A percentile compares a stretch with the other conserved stretches of the same genome.
These are phyloP conservation scores for Phytopythium ostracodes DNA, from an alignment of 352 stramenopile species.

Conservation along the genomic window DNA sequence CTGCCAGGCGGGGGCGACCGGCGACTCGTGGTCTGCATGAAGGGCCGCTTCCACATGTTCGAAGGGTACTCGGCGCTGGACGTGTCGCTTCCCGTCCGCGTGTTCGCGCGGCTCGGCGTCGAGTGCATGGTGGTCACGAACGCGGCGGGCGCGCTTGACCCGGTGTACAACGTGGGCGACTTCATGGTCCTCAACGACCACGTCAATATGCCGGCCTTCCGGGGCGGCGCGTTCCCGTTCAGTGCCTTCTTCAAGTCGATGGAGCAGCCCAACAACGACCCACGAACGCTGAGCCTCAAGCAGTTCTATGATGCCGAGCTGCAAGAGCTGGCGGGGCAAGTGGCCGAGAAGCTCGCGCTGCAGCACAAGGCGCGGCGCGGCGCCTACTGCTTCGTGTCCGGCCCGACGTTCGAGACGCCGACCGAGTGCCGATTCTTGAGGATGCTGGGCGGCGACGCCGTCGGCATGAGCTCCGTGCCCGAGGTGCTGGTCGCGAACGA, in stretches of 20 bases:
- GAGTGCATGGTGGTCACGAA: slow-evolving; percentile 97
- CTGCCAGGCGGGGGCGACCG: slow-evolving; percentile 34
- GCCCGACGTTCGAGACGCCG: slow-evolving; percentile 95
- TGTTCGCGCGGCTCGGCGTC: slow-evolving; percentile 94
- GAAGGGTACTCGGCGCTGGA: slow-evolving; percentile 94
- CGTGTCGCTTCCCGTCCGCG: slow-evolving; percentile 90
- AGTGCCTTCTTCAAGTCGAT: slow-evolving; percentile 94
- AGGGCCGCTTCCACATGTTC: slow-evolving; percentile 95
- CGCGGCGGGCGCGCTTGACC: slow-evolving; percentile 94
- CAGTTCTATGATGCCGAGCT: slow-evolving; percentile 90
- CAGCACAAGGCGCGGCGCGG: slow-evolving; percentile 82
- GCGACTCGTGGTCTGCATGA: slow-evolving; percentile 89
- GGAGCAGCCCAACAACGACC: slow-evolving; percentile 61
- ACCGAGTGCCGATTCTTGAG: slow-evolving; percentile 92
- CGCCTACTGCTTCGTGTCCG: slow-evolving; percentile 96
- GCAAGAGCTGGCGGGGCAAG: slow-evolving; percentile 72
- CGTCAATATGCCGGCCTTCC: slow-evolving; percentile 91
- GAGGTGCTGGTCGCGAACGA: slow-evolving; percentile 95
- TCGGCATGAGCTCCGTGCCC: slow-evolving; percentile 97
- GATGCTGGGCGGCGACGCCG: slow-evolving; percentile 88
- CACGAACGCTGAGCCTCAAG: neutral
- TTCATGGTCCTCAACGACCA: slow-evolving; percentile 96
- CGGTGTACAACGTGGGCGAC: slow-evolving; percentile 93
- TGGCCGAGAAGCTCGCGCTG: slow-evolving; percentile 79
- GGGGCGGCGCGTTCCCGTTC: slow-evolving; percentile 91